Base-by-base conservation (phyloP, 108 stramenopile genomes). In the Nitzschia putrida region DNA sequence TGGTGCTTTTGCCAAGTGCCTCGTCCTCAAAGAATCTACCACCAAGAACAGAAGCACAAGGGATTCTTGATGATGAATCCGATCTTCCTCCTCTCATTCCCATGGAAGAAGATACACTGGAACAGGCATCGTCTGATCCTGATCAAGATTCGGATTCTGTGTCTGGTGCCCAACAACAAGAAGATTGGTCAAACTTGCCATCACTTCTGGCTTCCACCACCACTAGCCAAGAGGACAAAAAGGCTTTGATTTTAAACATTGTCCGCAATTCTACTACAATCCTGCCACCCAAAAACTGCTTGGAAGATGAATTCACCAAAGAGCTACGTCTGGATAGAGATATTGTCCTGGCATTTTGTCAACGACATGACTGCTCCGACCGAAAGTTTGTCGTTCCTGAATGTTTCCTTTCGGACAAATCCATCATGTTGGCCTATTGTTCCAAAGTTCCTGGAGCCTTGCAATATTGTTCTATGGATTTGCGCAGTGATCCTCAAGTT, bases 401-500 rank as follows among this genome's bases (percentile, higher is more conserved):
- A 11, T 74, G 64, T 40, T 45, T 69, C 8, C 52, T 25, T 21
- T 5, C 41, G 4, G 79, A 80, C 44, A 69, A 74, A 29, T 58
- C 71, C 21, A 64, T 80, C 57, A 69, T 73, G 64, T 29, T 80
- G 57, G 79, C 68, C 10, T 80, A 74, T 71, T 80, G 79, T 53
- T 29, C 37, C 12, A 54, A 66, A 34, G 74, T 80, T n/a, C 79
- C 79, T 12, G 29, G 29, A 34, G 51, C 64, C 25, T 39, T 80
- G 3, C 73, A 80, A 47, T 66, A 74, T 23, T 74, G 73, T 58
- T 49, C 60, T 7, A 64, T 69, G 18, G 73, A 70, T 8, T 57
- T 80, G 7, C 61, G 73, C 25, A 37, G 74, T 26, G 66, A 73
- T 45, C 23, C n/a, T 0, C 51, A 65, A 42, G 41, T 74, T 0